phyloP scores from a whole-genome alignment of 192 early-diverging fungal genomes.

The Coemansia javaensis region DNA sequence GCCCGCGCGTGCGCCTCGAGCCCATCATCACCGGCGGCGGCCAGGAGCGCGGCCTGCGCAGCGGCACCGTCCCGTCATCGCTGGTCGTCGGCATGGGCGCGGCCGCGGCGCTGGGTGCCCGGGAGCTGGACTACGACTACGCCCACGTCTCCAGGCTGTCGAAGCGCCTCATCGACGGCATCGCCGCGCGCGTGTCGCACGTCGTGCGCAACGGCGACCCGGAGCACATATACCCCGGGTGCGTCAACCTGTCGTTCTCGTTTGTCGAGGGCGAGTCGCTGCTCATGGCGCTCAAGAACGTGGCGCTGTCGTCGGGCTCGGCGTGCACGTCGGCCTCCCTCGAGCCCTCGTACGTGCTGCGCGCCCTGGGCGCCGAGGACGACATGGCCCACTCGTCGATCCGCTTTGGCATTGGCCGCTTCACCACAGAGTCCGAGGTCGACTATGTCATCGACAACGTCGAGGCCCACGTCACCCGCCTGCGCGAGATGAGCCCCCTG shows the following conservation, averaged over 20 bases:
- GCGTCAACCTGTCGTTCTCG: constrained; percentile 94
- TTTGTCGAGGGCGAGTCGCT: constrained; percentile 97
- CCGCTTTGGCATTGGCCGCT: constrained; percentile 93
- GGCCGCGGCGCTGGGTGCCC: constrained; percentile 70
- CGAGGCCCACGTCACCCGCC: constrained; percentile 70
- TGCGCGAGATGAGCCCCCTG: constrained; percentile 94
- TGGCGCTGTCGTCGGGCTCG: constrained; percentile 90
- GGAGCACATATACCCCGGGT: constrained; percentile 74
- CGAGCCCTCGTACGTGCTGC: constrained; percentile 94
- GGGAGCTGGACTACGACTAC: constrained; percentile 84
- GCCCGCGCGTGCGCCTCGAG: constrained; percentile 89
- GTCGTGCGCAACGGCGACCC: constrained; percentile 90
- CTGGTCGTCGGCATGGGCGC: constrained; percentile 87
- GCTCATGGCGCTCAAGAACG: constrained; percentile 96
- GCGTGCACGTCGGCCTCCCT: constrained; percentile 95
- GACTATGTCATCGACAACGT: constrained; percentile 85
- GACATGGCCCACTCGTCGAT: constrained; percentile 95
- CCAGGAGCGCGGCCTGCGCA: constrained; percentile 90
- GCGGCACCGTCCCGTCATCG: constrained; percentile 90
- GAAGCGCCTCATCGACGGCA: constrained; percentile 72
- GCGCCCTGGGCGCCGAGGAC: constrained; percentile 93
- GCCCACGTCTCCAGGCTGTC: constrained; percentile 68
- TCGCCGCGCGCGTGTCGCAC: constrained; percentile 69
- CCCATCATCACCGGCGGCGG: constrained; percentile 90
- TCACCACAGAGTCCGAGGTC: constrained; percentile 92